Evolutionary conservation across 805 yeast genomes (phyloP), one percentile per base, ranked within the genome.

Genomic region (Hanseniaspora occidentalis): DNA sequence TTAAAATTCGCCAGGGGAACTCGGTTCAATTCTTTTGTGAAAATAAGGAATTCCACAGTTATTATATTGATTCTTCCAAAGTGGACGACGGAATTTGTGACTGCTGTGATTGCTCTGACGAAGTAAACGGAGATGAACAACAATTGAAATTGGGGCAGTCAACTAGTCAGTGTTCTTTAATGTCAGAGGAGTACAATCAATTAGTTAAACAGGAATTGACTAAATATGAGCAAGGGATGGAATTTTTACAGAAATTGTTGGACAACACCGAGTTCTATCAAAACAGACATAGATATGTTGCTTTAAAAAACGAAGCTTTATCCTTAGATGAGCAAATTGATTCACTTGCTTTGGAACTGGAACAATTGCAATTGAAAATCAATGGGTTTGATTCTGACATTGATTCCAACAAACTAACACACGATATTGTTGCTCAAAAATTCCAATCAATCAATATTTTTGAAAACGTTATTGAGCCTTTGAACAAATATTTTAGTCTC

Each of bases 71-170:
- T 4, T 69, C 77, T 6, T 73, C 65, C 50, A 70, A 77, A 43
- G 82, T 92, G 14, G 76, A 79, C 50, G 98, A 92, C 60, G 96
- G 96, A 0, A 77, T 79, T 2, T 92, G 98, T 62, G 98, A 92
- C 56, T 92, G 98, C 59, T 92, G 98, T 60, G 98, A 92, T 61
- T 97, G 98, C 7, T 71, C 85, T 1, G 98, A 92, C 60, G 98
- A 92, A 57, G 57, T 25, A 9, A 10, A 17, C 13, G 13, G 61
- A 40, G 37, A 39, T 4, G 67, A 66, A 1, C 39, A 19, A 35
- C 31, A n/a, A 40, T 31, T 51, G n/a, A 25, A n/a, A n/a, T n/a
- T n/a, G n/a, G n/a, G n/a, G n/a, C n/a, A 4, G 18, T 17, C 14
- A 11, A 17, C 11, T 13, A 47, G 45, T 33, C 44, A 40, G 23